Base-by-base conservation (phyloP, 345 rosid species). In the Lumnitzera littorea region DNA sequence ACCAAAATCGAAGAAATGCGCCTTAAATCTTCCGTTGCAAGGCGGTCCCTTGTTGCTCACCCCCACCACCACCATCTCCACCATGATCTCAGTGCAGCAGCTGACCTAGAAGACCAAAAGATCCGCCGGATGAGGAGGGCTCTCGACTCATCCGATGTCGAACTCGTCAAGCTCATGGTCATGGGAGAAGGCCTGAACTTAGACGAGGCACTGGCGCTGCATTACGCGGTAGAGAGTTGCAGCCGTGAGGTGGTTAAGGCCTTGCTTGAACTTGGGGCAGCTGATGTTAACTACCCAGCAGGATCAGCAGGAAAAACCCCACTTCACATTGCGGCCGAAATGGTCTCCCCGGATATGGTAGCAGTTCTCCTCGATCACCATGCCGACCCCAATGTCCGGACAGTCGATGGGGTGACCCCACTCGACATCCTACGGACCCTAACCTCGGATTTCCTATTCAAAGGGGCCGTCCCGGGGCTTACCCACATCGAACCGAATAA, bases 171-270 rank as follows among this genome's bases (percentile, higher is more conserved):
- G 80, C 90, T 95, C 4, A 95, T 95, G 99, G 99, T 95, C 25
- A 95, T 95, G 99, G 98, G 98, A 12, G 99, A 95, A 78, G 99
- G 99, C n/a, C 86, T 95, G 2, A 95, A 91, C 74, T 83, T 95
- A 24, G 96, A 91, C 59, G 96, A 95, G 62, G 88, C 98, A 36
- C 66, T 95, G 67, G 99, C 99, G 24, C 68, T 91, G 27, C 99
- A 95, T 70, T 91, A 95, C 62, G 96, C 99, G 0, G 99, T 91
- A 2, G 99, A 95, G 70, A 91, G 79, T 63, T 95, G 99, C 67
- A 95, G 94, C 76, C 77, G 99, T 56, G 99, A 95, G 74, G 99
- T 95, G 7, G 99, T 91, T 0, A 95, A 95, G 78, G 95, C 96
- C 36, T 81, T 95, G 83, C 88, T 95, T 6, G 99, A 95, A 69